Evolutionary conservation across 306 rosid species (phyloP).

Genomic region (Ormosia emarginata): DNA sequence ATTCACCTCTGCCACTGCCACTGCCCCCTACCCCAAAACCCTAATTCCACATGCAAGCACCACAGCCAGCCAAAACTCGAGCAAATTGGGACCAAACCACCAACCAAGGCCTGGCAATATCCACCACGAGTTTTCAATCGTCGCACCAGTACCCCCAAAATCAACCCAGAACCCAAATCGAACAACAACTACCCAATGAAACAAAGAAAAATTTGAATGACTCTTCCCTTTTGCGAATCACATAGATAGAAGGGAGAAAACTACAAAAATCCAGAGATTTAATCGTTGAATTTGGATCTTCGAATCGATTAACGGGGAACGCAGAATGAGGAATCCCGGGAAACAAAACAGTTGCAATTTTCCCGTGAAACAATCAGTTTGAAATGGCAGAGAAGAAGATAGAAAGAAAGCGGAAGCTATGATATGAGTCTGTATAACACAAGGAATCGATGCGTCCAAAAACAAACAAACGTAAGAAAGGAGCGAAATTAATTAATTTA

Average conservation of each 20-base stretch:
- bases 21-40: conserved; percentile 12
- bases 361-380: background rate
- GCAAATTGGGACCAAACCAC: background rate
- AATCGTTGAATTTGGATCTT: background rate
- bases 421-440: too few species aligned
- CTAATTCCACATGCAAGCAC: conserved; percentile 24
- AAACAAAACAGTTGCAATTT: background rate
- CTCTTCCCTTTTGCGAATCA: background rate
- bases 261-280: background rate
- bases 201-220: background rate
- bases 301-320: background rate
- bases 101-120: background rate
- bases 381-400: background rate
- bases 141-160: background rate
- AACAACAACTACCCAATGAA: background rate
- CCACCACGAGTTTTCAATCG: background rate
- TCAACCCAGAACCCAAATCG: background rate
- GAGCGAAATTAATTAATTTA: too few species aligned
- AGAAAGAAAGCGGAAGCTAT: background rate
- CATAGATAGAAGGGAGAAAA: background rate
- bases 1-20: background rate
- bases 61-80: too few species aligned
- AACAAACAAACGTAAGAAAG: background rate
- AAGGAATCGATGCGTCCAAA: too few species aligned
- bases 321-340: background rate